Conservation (phyloP, 192 early-diverging fungal genomes). For the Backusella westeae region DNA sequence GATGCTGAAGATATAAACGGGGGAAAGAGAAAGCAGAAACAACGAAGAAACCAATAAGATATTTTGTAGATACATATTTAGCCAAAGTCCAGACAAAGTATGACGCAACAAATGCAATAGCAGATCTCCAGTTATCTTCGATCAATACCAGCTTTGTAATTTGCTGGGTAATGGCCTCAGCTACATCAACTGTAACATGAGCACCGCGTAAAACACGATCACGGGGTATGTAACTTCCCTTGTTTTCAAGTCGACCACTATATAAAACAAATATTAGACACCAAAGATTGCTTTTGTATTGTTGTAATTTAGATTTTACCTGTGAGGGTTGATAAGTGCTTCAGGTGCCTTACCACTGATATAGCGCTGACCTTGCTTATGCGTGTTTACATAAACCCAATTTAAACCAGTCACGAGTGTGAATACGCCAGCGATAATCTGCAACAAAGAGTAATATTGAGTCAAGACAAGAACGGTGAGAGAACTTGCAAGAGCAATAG, state of each 20-base stretch:
- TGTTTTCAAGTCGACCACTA: slow-evolving; percentile 20
- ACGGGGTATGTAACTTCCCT: slow-evolving; percentile 24
- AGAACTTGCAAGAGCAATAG: slow-evolving; percentile 5
- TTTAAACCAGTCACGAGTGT: slow-evolving; percentile 37
- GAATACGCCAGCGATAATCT: slow-evolving; percentile 24
- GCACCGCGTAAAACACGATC: slow-evolving; percentile 27
- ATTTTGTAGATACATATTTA: slow-evolving; percentile 32
- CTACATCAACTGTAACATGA: slow-evolving; percentile 28
- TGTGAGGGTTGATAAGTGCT: slow-evolving; percentile 29
- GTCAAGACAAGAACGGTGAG: slow-evolving; percentile 29
- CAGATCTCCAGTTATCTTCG: slow-evolving; percentile 31
- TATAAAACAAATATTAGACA: background rate
- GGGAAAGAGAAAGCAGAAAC: slow-evolving; percentile 25
- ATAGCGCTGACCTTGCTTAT: slow-evolving; percentile 26
- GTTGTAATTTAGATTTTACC: slow-evolving; percentile 2
- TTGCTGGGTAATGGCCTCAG: slow-evolving; percentile 22
- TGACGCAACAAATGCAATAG: slow-evolving; percentile 14
- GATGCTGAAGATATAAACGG: slow-evolving; percentile 33
- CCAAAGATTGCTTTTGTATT: background rate
- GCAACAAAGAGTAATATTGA: slow-evolving; percentile 33
- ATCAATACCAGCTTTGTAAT: slow-evolving; percentile 32
- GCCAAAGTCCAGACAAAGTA: slow-evolving; percentile 33
- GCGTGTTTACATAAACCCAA: slow-evolving; percentile 35
- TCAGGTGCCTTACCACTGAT: slow-evolving; percentile 20
- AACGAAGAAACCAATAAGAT: slow-evolving; percentile 24